Evolutionary conservation across 2,329 filamentous ascomycete genomes (phyloP), one percentile per base, ranked within the genome.

Genomic region (Bipolaris oryzae): DNA sequence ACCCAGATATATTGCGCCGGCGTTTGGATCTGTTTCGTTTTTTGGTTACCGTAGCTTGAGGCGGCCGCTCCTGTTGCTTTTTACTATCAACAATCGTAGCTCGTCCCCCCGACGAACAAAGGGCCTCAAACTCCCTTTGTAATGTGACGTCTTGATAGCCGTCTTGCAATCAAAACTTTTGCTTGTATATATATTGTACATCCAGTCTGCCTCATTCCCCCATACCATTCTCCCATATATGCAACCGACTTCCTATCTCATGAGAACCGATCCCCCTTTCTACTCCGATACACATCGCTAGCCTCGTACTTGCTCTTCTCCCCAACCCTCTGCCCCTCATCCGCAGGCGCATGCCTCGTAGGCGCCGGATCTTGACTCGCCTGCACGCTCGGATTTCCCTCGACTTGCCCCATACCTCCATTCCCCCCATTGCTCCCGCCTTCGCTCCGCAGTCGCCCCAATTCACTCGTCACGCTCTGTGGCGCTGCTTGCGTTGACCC

Each of bases 251-350:
- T 10, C 3, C 21, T 25, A 3, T 10, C 49, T 66, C 56, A 77
- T 45, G 74, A 76, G 58, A 99, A 96, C 33, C 95, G 84, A 79
- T 98, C 93, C 3, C 95, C 95, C 75, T 92, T 96, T 59, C 82
- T 85, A 77, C 89, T 89, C 67, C 85, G 81, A 77, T 89, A 98
- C 53, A 92, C 89, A 66, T 85, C 82, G 50, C 81, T 82, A 31
- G 90, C 88, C 79, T 98, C 93, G 77, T 96, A 98, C 79, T 96
- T 96, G 75, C 91, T 90, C 82, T 92, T 96, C 76, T 93, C 90
- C 34, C 80, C 69, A 23, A 90, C 81, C 62, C 84, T 81, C 72
- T 92, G 83, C 41, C 81, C 78, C 73, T 90, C 89, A 39, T 85
- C 90, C 62, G 87, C 82, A 1, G 91, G 89, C 58, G 89, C 90